Conservation (phyloP, 164 flowering plant species). For the Berberis thunbergii region DNA sequence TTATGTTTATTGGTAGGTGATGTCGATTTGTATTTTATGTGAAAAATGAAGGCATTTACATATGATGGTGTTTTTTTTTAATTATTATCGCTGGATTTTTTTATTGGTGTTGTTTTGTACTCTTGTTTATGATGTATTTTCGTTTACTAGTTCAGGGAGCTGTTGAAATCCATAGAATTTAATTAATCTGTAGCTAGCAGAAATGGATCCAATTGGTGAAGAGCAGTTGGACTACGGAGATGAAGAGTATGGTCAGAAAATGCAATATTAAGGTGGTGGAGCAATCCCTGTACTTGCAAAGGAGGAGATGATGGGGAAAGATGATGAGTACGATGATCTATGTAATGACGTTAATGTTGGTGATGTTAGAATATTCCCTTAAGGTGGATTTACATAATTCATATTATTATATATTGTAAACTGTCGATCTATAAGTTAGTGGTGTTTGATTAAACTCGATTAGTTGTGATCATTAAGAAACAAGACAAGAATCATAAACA, state of each 20-base stretch:
- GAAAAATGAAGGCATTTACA: background rate
- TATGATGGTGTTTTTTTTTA: too few relatives aligned
- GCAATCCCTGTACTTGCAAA: conserved; percentile 70
- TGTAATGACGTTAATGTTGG: conserved; percentile 71
- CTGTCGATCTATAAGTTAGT: too few relatives aligned
- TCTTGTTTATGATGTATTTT: background rate
- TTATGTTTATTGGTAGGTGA: background rate
- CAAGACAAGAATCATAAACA: too few relatives aligned
- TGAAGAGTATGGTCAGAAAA: conserved; percentile 61
- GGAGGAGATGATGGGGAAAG: conserved; percentile 60
- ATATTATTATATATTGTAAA: too few relatives aligned
- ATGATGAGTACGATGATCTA: conserved; percentile 65
- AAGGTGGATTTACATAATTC: too few relatives aligned
- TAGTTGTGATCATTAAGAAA: too few relatives aligned
- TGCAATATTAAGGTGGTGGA: conserved; percentile 65
- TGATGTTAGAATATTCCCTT: conserved; percentile 11
- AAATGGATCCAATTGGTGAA: conserved; percentile 54
- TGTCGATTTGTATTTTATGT: background rate
- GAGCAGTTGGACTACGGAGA: conserved; percentile 75
- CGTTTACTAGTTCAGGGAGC: background rate
- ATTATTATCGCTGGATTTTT: too few relatives aligned
- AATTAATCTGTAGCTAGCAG: conserved; percentile 3
- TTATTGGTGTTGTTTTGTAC: too few relatives aligned
- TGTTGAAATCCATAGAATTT: background rate
- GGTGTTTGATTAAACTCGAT: too few relatives aligned